Evolutionary conservation across 805 yeast species (phyloP), one percentile per base, ranked within the genome.

Genomic region (Zygosaccharomyces lentus): DNA sequence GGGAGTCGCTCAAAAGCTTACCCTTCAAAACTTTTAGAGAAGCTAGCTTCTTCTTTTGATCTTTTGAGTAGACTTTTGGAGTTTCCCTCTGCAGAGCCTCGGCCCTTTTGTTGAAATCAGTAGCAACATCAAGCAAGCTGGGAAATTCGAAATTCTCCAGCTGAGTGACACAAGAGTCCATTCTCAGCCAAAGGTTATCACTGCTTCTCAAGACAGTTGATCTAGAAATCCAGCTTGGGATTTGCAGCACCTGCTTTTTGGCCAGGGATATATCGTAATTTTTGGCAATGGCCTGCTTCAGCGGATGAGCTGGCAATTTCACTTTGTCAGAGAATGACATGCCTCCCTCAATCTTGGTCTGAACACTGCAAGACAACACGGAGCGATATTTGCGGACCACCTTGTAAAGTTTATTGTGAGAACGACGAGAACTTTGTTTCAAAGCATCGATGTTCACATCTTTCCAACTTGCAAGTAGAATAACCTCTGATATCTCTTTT

Each of bases 391-490:
- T 88, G 47, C 89, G 76, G 9, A 91, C 84, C 42, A 86, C 63
- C 65, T 89, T 93, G 77, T 83, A 91, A 43, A 93, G 78, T 55
- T 75, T 80, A 52, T 80, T 79, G 60, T 95, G 99, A 0, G 97
- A 89, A 39, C 84, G 78, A 52, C 88, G 81, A 5, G 99, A 93
- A 66, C 96, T 87, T 66, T 90, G 97, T 55, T 87, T 89, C 57
- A 93, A 73, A 0, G 99, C 96, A 59, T 86, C 95, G 36, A 89
- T 79, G 58, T 93, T 95, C 9, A 89, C 90, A 68, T 93, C 99
- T 56, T 90, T 89, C 98, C 98, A 95, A 58, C 96, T 87, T 1
- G 99, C 97, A 12, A 93, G 72, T 37, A 87, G 68, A 35, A 93
- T 88, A 3, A 89, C 82, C 47, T 93, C 99, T 29, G 80, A 74